Evolutionary conservation across 345 rosid species (phyloP).

Genomic region (Cardiospermum halicacabum): DNA sequence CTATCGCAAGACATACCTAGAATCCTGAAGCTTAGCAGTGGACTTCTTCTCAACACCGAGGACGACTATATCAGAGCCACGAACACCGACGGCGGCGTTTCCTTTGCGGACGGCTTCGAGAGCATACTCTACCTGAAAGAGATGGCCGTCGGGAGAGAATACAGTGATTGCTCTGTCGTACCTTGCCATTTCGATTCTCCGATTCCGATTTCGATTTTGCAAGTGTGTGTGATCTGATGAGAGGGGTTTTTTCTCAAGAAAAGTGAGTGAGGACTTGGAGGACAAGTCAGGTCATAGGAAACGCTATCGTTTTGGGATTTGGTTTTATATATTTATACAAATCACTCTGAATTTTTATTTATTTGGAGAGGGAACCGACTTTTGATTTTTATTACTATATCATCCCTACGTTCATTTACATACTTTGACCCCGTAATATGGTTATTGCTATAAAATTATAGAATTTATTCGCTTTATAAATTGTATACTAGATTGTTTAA

Average conservation of each 20-base stretch:
- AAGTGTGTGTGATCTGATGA: conserved; percentile 1
- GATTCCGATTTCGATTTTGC: background rate
- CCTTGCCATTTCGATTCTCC: conserved; percentile 52
- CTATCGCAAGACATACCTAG: conserved; percentile 34
- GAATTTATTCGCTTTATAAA: too few relatives aligned
- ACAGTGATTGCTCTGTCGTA: conserved; percentile 94
- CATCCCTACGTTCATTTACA: too few relatives aligned
- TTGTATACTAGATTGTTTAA: too few relatives aligned
- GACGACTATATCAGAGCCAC: conserved; percentile 80
- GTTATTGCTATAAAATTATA: too few relatives aligned
- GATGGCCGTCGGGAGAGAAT: conserved; percentile 82
- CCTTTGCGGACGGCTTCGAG: conserved; percentile 98
- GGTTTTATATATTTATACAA: background rate
- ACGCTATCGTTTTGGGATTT: background rate
- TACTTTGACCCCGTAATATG: too few relatives aligned
- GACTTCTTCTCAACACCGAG: conserved; percentile 98
- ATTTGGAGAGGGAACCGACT: too few relatives aligned
- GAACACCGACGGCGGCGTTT: conserved; percentile 94
- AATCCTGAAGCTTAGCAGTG: conserved; percentile 86
- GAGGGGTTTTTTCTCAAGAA: background rate
- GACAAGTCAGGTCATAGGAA: conserved; percentile 2
- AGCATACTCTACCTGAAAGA: conserved; percentile 95
- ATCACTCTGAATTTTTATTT: background rate
- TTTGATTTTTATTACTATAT: too few relatives aligned
- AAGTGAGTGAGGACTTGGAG: background rate